Base-by-base conservation (phyloP, 352 stramenopile species). In the Globisporangium iwayamae region DNA sequence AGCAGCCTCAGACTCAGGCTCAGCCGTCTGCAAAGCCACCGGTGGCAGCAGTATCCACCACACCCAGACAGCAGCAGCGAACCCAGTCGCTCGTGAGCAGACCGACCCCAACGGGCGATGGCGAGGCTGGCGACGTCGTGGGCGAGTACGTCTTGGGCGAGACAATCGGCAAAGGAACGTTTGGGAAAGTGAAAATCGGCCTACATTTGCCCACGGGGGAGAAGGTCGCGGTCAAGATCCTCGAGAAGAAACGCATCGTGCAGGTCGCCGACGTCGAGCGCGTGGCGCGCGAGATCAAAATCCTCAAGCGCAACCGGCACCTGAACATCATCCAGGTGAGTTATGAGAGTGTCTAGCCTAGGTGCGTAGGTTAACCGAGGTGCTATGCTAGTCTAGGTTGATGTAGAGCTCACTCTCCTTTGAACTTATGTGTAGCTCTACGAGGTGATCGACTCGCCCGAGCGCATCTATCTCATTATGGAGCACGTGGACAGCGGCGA, bases 231-330 rank as follows among this genome's bases (percentile, higher is more conserved):
- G 60, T 98, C 50, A 98, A 98, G 70, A 90, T 98, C 32, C 69
- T 98, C 30, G 92, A 98, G 60, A 98, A 98, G 67, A 94, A 81
- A 53, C 76, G 84, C 30, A 98, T 98, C 57, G 80, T 93, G 8
- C 86, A 94, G 41, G 68, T 85, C 25, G 90, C 89, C 3, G 92
- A 98, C 64, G 88, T 97, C 14, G 87, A 93, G 63, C 78, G 92
- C 18, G 91, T 98, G 11, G 90, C 83, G 32, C 77, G 92, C 5
- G 94, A 98, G 76, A 98, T 98, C 61, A 95, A 97, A 67, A 98
- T 98, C 56, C 79, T 98, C 18, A 98, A 98, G 72, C 79, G 82
- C 28, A 92, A 93, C 58, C 79, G 82, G 25, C 93, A 98, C 69
- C 65, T 72, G 4, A 97, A 98, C 61, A 85, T 98, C 34, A 94